A percentile compares a stretch with the other conserved stretches of the same genome.
phyloP scores from a whole-genome alignment of 768 basidiomycete species.

The Termitomyces sp. region DNA sequence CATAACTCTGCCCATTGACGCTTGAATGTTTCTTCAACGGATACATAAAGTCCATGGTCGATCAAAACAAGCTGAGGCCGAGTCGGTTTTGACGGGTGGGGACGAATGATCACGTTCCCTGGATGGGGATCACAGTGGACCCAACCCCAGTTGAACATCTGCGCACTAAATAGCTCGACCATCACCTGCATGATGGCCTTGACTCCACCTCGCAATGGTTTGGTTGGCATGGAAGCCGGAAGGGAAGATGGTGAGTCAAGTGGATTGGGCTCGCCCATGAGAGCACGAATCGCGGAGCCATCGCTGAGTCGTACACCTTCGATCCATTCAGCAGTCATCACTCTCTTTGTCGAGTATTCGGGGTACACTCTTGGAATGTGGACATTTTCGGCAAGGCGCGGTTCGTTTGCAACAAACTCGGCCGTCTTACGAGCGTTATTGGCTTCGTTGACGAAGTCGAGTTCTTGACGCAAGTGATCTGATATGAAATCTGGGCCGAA shows the following conservation, averaged over 20 bases:
- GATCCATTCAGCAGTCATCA: conserved; percentile 86
- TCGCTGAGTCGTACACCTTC: conserved; percentile 72
- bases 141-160: conserved; percentile 91
- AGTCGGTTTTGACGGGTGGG: conserved; percentile 38
- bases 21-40: conserved; percentile 60
- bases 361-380: conserved; percentile 75
- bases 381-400: conserved; percentile 61
- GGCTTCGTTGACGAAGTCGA: conserved; percentile 80
- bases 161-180: conserved; percentile 83
- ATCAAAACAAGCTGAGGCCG: conserved; percentile 72
- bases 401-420: conserved; percentile 62
- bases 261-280: conserved; percentile 47
- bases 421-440: conserved; percentile 70
- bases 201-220: conserved; percentile 54
- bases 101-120: conserved; percentile 74
- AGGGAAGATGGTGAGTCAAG: conserved; percentile 12
- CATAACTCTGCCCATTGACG: conserved; percentile 76
- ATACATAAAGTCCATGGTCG: conserved; percentile 90
- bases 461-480: conserved; percentile 76
- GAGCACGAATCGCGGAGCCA: conserved; percentile 43
- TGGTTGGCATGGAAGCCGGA: conserved; percentile 21
- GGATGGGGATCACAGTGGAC: conserved; percentile 78
- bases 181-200: conserved; percentile 76
- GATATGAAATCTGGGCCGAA: conserved; percentile 61
- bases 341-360: conserved; percentile 65